A percentile compares a stretch with the other conserved stretches of the same genome.
phyloP scores from a whole-genome alignment of 305 asterid species.

The Fraxinus sp. region DNA sequence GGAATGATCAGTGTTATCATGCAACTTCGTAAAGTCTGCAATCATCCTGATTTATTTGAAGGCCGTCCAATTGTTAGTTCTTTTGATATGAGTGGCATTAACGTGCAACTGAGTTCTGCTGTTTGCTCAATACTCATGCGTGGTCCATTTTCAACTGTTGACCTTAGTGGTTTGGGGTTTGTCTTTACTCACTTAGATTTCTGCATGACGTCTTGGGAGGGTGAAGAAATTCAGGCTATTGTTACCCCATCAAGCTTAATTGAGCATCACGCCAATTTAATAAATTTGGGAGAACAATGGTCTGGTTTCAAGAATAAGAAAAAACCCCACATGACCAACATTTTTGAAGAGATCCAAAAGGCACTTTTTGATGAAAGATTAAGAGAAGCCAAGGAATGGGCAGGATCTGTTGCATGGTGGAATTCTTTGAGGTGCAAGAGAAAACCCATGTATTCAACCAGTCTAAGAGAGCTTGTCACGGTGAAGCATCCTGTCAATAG shows the following conservation, averaged over 20 bases:
- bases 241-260: conserved; percentile 75
- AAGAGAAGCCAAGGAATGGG: conserved; percentile 77
- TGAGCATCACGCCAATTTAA: conserved; percentile 42
- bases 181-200: conserved; percentile 83
- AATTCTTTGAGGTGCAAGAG: conserved; percentile 83
- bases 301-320: conserved; percentile 40
- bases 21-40: conserved; percentile 99
- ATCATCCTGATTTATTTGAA: conserved; percentile 99
- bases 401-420: conserved; percentile 90
- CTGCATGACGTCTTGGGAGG: conserved; percentile 92
- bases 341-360: conserved; percentile 78
- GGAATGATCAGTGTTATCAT: conserved; percentile 98
- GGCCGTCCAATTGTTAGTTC: conserved; percentile 99
- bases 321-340: conserved; percentile 47
- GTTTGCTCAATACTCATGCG: conserved; percentile 68
- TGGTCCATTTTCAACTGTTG: conserved; percentile 63
- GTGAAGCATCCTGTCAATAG: conserved; percentile 63
- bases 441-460: conserved; percentile 78
- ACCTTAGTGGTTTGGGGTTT: conserved; percentile 75
- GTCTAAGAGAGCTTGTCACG: conserved; percentile 70
- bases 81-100: conserved; percentile 82
- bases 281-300: conserved; percentile 42
- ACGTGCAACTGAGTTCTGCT: conserved; percentile 75
- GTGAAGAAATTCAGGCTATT: conserved; percentile 76
- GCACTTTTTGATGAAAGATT: conserved; percentile 62